A percentile compares a stretch with the other conserved stretches of the same genome.
These are phyloP conservation scores for Alternaria hordeiaustralica DNA, from an alignment of 2,329 filamentous ascomycete species.

Conservation along the genomic window DNA sequence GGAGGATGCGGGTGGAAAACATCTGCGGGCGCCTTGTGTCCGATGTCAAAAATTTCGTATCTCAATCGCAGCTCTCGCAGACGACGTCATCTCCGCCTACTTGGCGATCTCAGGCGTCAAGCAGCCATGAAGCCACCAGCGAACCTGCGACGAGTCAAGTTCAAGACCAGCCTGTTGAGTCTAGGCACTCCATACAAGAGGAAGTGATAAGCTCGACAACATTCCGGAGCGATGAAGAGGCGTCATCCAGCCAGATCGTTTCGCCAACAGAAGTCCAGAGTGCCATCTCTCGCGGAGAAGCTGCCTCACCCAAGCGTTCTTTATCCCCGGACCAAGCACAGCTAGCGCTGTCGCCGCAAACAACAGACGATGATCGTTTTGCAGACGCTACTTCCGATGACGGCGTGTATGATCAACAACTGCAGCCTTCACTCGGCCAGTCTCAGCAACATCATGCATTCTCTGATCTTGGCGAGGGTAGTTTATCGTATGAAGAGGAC, in stretches of 20 bases:
- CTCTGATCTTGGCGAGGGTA: conserved; percentile 34
- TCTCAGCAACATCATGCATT: conserved; percentile 14
- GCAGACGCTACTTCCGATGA: conserved; percentile 52
- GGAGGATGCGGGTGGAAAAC: conserved; percentile 67
- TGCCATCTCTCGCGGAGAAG: conserved; percentile 1
- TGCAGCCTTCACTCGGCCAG: conserved; percentile 9
- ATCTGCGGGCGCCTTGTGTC: conserved; percentile 71
- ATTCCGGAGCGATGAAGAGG: not conserved
- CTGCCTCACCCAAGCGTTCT: not conserved
- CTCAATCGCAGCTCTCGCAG: conserved; percentile 64
- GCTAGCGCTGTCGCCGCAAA: conserved; percentile 37
- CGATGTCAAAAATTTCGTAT: conserved; percentile 70
- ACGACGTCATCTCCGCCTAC: conserved; percentile 64
- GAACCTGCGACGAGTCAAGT: conserved; percentile 25
- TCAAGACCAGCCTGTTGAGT: not conserved
- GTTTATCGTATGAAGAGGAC: conserved; percentile 43
- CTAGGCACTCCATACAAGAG: not conserved
- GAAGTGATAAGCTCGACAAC: not conserved
- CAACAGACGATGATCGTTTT: conserved; percentile 50
- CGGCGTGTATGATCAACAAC: conserved; percentile 23
- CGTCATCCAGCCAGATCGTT: not conserved
- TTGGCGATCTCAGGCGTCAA: conserved; percentile 52
- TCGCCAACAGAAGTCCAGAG: conserved; percentile 2
- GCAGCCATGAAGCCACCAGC: conserved; percentile 23
- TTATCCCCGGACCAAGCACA: conserved; percentile 9